Base-by-base conservation (phyloP, 2,329 filamentous ascomycete species). In the Ceratocystis destructans region DNA sequence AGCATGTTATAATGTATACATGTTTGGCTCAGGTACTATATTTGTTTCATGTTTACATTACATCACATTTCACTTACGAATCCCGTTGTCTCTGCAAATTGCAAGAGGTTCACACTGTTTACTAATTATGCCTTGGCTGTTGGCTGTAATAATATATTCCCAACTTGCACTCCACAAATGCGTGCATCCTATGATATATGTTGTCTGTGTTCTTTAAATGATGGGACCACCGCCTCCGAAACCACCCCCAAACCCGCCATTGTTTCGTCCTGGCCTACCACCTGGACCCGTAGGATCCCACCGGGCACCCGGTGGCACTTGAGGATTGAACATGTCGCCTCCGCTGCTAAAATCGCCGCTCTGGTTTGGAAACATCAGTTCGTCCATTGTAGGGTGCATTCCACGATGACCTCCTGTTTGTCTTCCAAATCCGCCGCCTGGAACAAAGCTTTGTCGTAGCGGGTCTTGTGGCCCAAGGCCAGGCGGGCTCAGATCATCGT, bases 301-400 rank as follows among this genome's bases (percentile, higher is more conserved):
- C 70, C 94, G 81, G n/a, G 91, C 87, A 1, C 94, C 94, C 1
- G 90, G 91, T 3, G 94, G 94, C 33, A 84, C 87, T 73, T 87
- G 87, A 1, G 87, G 85, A 72, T 67, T 55, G 5, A 73, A 75
- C 1, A 70, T 72, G 0, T 78, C 79, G 15, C 76, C 75, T 15
- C 76, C 75, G 17, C 74, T 78, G 45, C 76, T 75, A 2, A 68
- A 69, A 17, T 68, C 57, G 2, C 62, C 90, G 73, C 96, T 90
- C 73, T 96, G 95, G 0, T 91, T 96, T 0, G 94, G 94, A 75
- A 96, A 89, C 94, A 97, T 97, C 0, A 67, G 90, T 73, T 97
- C 92, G 71, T 96, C 90, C 73, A 96, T 94, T 0, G 92, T 96
- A 0, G 94, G 94, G 75, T 96, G 89, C 94, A 99, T 99, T 0